These are phyloP conservation scores for Aegilops tauschii DNA, from an alignment of 176 grass and related monocot species.

Conservation along the genomic window DNA sequence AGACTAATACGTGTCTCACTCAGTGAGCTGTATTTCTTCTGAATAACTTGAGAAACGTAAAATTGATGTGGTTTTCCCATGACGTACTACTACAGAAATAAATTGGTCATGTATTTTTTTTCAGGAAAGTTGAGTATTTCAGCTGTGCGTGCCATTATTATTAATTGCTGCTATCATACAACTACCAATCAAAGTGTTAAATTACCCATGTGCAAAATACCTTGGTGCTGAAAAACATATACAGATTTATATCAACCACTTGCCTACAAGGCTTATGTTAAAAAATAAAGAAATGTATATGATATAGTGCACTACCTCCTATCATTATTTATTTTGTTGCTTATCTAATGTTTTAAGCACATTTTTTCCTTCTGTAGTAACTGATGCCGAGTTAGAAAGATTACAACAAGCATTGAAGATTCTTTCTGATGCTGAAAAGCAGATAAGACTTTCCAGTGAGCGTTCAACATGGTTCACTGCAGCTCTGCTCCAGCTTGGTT, in stretches of 20 bases:
- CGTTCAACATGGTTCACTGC: slow-evolving; percentile 98
- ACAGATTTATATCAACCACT: neutral
- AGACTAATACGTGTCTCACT: neutral
- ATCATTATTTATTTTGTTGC: neutral
- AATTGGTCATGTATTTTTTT: neutral
- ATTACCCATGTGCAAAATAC: neutral
- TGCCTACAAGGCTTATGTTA: neutral
- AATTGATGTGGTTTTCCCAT: neutral
- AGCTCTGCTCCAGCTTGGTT: slow-evolving; percentile 91
- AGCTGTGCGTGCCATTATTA: neutral
- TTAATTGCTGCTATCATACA: slow-evolving; percentile 4
- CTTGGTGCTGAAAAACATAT: slow-evolving; percentile 8
- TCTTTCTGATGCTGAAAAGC: slow-evolving; percentile 96
- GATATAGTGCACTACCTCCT: neutral
- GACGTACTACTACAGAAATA: neutral
- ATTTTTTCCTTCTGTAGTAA: slow-evolving; percentile 54
- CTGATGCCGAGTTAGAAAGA: slow-evolving; percentile 89
- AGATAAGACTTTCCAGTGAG: slow-evolving; percentile 89
- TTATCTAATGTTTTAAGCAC: slow-evolving; percentile 11
- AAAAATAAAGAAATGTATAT: neutral
- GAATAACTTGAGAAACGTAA: slow-evolving; percentile 1
- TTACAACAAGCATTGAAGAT: slow-evolving; percentile 92
- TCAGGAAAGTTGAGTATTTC: neutral
- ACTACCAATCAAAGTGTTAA: neutral
- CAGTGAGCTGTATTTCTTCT: neutral